A percentile compares a stretch with the other conserved stretches of the same genome.
Conservation (phyloP, 2,329 filamentous ascomycete species). For the Cephalotrichum gorgonifer region DNA sequence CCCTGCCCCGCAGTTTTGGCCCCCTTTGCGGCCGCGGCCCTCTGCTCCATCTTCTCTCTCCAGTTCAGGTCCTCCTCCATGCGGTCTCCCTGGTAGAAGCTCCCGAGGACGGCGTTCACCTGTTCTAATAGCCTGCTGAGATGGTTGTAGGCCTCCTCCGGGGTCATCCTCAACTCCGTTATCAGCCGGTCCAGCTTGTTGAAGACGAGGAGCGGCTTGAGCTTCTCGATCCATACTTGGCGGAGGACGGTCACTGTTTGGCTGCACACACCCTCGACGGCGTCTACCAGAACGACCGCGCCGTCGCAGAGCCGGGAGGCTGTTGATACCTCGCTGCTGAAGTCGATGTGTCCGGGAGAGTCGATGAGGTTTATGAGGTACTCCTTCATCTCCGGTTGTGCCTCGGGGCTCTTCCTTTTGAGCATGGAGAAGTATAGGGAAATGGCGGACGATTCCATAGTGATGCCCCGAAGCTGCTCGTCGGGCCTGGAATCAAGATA, state of each 20-base stretch:
- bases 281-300: constrained; percentile 87
- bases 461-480: constrained; percentile 92
- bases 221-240: constrained; percentile 90
- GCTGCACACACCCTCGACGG: constrained; percentile 95
- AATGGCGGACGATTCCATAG: constrained; percentile 99
- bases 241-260: constrained; percentile 95
- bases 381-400: constrained; percentile 64
- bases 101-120: constrained; percentile 93
- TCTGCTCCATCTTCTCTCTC: constrained; percentile 86
- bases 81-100: constrained; percentile 93
- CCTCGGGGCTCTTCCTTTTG: constrained; percentile 59
- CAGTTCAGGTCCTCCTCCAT: constrained; percentile 98
- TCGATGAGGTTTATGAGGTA: constrained; percentile 97
- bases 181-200: constrained; percentile 97
- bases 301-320: constrained; percentile 91
- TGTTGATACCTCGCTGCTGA: constrained; percentile 95
- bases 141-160: constrained; percentile 80
- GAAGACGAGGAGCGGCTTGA: constrained; percentile 89
- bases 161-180: constrained; percentile 90
- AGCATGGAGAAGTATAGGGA: constrained; percentile 93
- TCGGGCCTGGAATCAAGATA: constrained; percentile 95
- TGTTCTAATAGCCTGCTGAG: constrained; percentile 85
- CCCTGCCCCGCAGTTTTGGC: constrained; percentile 14
- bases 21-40: constrained; percentile 61
- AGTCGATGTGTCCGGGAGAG: constrained; percentile 96